Evolutionary conservation across 2,329 filamentous ascomycete species (phyloP).

Genomic region (Achaetomium macrosporum): DNA sequence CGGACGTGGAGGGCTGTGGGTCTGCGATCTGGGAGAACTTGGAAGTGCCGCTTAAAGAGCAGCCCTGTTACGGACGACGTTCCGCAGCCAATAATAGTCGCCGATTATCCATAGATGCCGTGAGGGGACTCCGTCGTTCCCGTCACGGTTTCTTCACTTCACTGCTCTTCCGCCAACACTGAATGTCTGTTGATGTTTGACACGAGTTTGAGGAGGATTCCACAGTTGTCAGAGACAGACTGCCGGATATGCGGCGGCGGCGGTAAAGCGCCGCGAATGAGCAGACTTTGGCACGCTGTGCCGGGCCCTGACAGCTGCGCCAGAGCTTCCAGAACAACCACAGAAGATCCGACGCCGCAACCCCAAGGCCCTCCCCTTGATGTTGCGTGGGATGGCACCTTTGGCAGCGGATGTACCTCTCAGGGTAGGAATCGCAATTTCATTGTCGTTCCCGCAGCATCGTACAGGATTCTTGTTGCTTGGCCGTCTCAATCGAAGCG

Average conservation of each 20-base stretch:
- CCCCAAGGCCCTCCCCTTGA: not conserved
- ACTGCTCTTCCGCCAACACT: not conserved
- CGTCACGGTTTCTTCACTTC: not conserved
- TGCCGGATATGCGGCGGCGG: not conserved
- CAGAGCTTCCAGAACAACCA: constrained; percentile 19
- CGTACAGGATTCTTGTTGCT: not conserved
- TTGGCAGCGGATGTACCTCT: too few relatives aligned
- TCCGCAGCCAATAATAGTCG: not conserved
- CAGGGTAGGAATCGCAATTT: too few relatives aligned
- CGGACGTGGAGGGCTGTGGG: constrained; percentile 12
- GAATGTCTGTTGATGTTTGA: not conserved
- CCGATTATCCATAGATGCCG: not conserved
- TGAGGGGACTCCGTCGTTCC: not conserved
- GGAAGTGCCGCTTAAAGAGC: not conserved
- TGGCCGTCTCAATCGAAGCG: too few relatives aligned
- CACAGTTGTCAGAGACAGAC: not conserved
- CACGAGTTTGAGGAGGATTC: not conserved
- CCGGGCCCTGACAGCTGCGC: constrained; percentile 15
- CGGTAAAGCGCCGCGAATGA: constrained; percentile 12
- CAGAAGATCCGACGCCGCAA: constrained; percentile 3
- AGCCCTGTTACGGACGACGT: not conserved
- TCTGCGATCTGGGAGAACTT: not conserved
- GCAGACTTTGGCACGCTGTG: constrained; percentile 14
- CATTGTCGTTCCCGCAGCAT: too few relatives aligned
- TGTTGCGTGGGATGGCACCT: not conserved